phyloP scores from a whole-genome alignment of 805 yeast species.

The Ogataea salicorniae region DNA sequence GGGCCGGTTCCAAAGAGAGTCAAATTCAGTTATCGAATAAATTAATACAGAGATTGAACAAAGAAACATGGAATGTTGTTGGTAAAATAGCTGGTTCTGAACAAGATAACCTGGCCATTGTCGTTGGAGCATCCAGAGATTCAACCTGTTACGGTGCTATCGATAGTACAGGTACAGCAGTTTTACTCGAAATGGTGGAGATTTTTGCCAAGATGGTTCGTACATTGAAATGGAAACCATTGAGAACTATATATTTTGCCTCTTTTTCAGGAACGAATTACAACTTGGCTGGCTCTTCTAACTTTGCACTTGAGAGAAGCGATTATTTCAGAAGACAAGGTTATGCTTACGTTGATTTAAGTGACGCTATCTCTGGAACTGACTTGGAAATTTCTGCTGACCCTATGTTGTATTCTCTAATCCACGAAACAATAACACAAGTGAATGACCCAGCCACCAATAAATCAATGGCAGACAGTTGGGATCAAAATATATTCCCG shows the following conservation, averaged over 20 bases:
- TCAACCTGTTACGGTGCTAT: constrained; percentile 63
- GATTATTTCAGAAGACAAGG: constrained; percentile 54
- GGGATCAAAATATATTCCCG: constrained; percentile 17
- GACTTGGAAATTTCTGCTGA: constrained; percentile 45
- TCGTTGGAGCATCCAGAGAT: constrained; percentile 83
- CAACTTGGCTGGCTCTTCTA: constrained; percentile 81
- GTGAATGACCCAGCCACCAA: constrained; percentile 24
- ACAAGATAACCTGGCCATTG: constrained; percentile 63
- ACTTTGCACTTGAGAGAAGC: constrained; percentile 58
- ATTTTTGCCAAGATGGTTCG: constrained; percentile 59
- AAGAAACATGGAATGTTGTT: constrained; percentile 71
- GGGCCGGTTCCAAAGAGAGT: constrained; percentile 37
- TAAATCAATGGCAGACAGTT: constrained; percentile 16
- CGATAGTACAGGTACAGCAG: constrained; percentile 70
- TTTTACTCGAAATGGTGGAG: constrained; percentile 65
- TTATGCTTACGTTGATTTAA: constrained; percentile 67
- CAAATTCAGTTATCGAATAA: constrained; percentile 28
- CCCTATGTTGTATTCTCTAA: constrained; percentile 53
- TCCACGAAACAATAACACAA: constrained; percentile 36
- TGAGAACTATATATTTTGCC: constrained; percentile 74
- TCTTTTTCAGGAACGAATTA: constrained; percentile 82
- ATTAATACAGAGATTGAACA: constrained; percentile 46
- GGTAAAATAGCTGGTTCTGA: constrained; percentile 79
- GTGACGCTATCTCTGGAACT: constrained; percentile 54
- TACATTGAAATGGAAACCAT: constrained; percentile 72